A percentile compares a stretch with the other conserved stretches of the same genome.
Evolutionary conservation across 345 rosid species (phyloP).

Genomic region (Mallotus nudiflorus): DNA sequence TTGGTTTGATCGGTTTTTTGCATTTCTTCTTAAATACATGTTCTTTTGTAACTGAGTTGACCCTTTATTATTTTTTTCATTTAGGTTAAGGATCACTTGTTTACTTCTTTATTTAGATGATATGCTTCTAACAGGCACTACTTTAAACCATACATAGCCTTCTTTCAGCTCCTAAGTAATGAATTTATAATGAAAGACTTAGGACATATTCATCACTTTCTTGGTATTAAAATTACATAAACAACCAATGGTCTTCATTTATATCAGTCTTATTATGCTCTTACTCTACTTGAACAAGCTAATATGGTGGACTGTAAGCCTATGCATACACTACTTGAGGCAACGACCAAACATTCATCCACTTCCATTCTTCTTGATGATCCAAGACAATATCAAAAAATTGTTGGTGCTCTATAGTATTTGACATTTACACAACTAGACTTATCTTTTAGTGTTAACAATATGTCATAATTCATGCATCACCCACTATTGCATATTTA

Average conservation of each 20-base stretch:
- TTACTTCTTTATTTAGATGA: no score
- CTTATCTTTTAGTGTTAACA: no score
- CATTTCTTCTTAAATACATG: not conserved
- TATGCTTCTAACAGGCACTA: not conserved
- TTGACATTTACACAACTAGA: no score
- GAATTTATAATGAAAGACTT: not conserved
- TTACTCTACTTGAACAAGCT: not conserved
- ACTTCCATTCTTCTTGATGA: not conserved
- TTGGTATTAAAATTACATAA: not conserved
- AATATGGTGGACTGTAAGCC: not conserved
- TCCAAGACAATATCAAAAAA: not conserved
- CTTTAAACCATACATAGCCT: not conserved
- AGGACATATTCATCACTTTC: conserved; percentile 15
- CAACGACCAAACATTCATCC: not conserved
- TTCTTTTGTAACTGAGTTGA: not conserved
- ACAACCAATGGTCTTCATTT: conserved; percentile 3
- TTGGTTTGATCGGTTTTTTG: conserved; percentile 3
- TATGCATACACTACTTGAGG: not conserved
- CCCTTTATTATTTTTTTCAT: not conserved
- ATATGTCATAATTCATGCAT: no score
- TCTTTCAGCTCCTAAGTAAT: not conserved
- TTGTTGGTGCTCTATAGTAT: not conserved
- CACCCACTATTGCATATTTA: no score
- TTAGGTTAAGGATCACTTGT: not conserved
- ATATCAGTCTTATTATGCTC: conserved; percentile 12